Evolutionary conservation across 2,329 filamentous ascomycete genomes (phyloP), one percentile per base, ranked within the genome.

Genomic region (Colletotrichum ledebouriae): DNA sequence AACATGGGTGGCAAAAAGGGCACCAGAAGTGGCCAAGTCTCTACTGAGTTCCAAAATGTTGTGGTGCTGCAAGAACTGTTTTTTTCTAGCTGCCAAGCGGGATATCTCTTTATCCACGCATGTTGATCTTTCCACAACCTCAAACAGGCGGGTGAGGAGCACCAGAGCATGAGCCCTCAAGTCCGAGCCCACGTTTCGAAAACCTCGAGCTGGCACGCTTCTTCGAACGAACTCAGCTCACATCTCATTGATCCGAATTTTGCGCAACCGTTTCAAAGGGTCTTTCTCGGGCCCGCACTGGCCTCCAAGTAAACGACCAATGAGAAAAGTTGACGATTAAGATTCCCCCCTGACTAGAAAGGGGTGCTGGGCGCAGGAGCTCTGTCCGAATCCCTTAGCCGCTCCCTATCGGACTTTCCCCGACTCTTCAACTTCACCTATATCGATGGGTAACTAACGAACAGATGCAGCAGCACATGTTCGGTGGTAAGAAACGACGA

Each of bases 141-240:
- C 15, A 59, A 50, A 59, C 6, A 29, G 42, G 11, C 33, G 13
- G 9, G 6, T 41, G 9, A 22, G 17, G 37, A 41, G 12, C n/a
- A 25, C 13, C 9, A 5, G 39, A 53, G 52, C 60, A 59, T 67
- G 37, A 64, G 29, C 39, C 64, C n/a, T 13, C 25, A 11, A n/a
- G 53, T 67, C 60, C 34, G 60, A 59, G 53, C 39, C 47, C 29
- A 12, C 46, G 64, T 63, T 53, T 67, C 64, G 60, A 25, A n/a
- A 34, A 46, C 25, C 25, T 37, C 3, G 33, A 7, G 22, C 37
- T 25, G 22, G n/a, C 13, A 12, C 4, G 25, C 25, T 37, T 29
- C 10, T 20, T 42, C 17, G 33, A 64, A 64, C 15, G 46, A 64
- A 57, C 52, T 15, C 20, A 55, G n/a, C 49, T 12, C 44, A 11